These are phyloP conservation scores for Candida ortonii DNA, from an alignment of 805 yeast genomes.

Conservation along the genomic window DNA sequence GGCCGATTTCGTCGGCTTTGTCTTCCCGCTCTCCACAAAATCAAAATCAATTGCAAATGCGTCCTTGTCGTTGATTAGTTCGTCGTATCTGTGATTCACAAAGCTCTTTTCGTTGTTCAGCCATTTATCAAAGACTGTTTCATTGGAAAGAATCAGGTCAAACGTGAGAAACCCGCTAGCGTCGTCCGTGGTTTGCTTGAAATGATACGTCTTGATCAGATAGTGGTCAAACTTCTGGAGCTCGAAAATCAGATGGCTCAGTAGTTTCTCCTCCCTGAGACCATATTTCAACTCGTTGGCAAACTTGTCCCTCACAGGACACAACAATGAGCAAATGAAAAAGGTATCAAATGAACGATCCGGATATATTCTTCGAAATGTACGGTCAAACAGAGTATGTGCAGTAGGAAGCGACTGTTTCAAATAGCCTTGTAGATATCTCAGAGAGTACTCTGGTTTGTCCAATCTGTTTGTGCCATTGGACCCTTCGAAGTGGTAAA, in stretches of 20 bases:
- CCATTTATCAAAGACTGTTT: slow-evolving; percentile 44
- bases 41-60: slow-evolving; percentile 63
- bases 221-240: slow-evolving; percentile 55
- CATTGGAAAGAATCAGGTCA: slow-evolving; percentile 28
- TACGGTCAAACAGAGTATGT: slow-evolving; percentile 29
- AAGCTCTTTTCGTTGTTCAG: slow-evolving; percentile 49
- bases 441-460: slow-evolving; percentile 71
- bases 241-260: slow-evolving; percentile 60
- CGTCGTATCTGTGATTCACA: slow-evolving; percentile 50
- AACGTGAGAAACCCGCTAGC: slow-evolving; percentile 28
- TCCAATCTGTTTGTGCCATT: slow-evolving; percentile 61
- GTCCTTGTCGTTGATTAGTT: slow-evolving; percentile 44
- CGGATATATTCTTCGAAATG: slow-evolving; percentile 24
- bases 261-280: slow-evolving; percentile 39
- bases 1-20: slow-evolving; percentile 65
- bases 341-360: slow-evolving; percentile 29
- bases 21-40: slow-evolving; percentile 37
- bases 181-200: slow-evolving; percentile 33
- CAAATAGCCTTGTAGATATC: slow-evolving; percentile 45
- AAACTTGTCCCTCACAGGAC: slow-evolving; percentile 45
- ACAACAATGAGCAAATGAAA: slow-evolving; percentile 46
- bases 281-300: slow-evolving; percentile 25
- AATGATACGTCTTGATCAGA: slow-evolving; percentile 39
- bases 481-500: slow-evolving; percentile 57
- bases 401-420: slow-evolving; percentile 28